These are phyloP conservation scores for Nemania sp. DNA, from an alignment of 2,329 filamentous ascomycete genomes.

Conservation along the genomic window DNA sequence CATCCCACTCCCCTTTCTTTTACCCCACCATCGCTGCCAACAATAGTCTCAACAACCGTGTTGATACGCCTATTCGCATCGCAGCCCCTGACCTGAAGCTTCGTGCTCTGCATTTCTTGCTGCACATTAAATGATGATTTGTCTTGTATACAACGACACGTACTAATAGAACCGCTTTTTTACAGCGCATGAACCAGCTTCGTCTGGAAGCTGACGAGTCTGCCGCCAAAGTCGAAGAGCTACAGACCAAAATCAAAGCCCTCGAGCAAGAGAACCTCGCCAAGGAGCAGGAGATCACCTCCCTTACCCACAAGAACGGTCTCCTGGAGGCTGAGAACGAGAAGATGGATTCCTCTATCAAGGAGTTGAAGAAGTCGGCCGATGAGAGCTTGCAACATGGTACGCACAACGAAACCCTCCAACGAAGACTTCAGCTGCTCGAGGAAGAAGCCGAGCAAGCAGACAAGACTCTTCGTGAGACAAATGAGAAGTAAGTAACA, in stretches of 20 bases:
- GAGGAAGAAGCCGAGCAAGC: conserved; percentile 98
- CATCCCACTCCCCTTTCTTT: conserved; percentile 42
- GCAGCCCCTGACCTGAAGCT: background rate
- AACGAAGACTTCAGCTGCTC: conserved; percentile 92
- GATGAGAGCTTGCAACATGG: conserved; percentile 85
- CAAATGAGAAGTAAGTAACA: conserved; percentile 92
- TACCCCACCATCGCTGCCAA: conserved; percentile 52
- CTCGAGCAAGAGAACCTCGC: conserved; percentile 94
- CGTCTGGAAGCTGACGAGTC: conserved; percentile 93
- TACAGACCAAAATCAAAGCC: conserved; percentile 85
- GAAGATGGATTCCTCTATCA: conserved; percentile 86
- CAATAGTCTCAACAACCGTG: conserved; percentile 15
- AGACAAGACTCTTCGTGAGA: conserved; percentile 95
- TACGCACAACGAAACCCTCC: conserved; percentile 90
- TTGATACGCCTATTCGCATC: conserved; percentile 19
- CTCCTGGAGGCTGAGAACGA: conserved; percentile 91
- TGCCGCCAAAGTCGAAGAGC: conserved; percentile 83
- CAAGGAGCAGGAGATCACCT: conserved; percentile 99
- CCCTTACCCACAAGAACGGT: conserved; percentile 93
- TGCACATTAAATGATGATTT: background rate
- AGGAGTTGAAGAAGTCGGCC: conserved; percentile 88
- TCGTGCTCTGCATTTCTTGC: background rate
- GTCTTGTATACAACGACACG: conserved; percentile 13
- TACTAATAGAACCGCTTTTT: conserved; percentile 26
- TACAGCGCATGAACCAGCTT: conserved; percentile 93